Percentiles rank a stretch among this genome's conserved stretches.
phyloP scores from a whole-genome alignment of 78 protist genomes.

The Dictyostelium capitatum region DNA sequence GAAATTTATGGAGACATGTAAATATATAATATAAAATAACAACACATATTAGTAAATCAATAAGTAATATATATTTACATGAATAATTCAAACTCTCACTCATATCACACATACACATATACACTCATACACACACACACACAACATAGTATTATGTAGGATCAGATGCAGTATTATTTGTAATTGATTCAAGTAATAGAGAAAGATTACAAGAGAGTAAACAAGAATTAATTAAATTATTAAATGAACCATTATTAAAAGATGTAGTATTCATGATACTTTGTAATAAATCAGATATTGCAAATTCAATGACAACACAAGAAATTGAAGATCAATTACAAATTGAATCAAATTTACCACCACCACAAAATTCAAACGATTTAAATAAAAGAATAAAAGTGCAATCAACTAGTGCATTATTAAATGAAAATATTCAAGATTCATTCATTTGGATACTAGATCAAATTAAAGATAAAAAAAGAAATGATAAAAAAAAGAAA shows the following conservation, averaged over 20 bases:
- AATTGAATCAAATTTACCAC: slow-evolving; percentile 40
- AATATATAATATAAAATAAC: too few species aligned
- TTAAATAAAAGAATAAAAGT: slow-evolving; percentile 78
- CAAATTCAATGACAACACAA: slow-evolving; percentile 62
- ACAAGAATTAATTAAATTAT: slow-evolving; percentile 65
- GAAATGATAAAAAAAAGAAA: background rate
- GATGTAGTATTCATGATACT: slow-evolving; percentile 64
- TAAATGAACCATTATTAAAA: slow-evolving; percentile 80
- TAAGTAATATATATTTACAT: too few species aligned
- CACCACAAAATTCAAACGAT: background rate
- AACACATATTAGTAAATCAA: background rate
- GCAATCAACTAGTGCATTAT: slow-evolving; percentile 53
- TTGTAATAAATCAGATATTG: slow-evolving; percentile 83
- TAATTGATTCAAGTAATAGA: slow-evolving; percentile 73
- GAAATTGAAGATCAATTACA: slow-evolving; percentile 77
- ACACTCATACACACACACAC: too few species aligned
- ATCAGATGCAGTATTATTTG: slow-evolving; percentile 79
- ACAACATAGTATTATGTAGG: slow-evolving; percentile 79
- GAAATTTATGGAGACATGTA: slow-evolving; percentile 1
- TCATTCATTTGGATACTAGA: slow-evolving; percentile 71
- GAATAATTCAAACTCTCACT: too few species aligned
- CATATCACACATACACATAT: too few species aligned
- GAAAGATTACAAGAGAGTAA: slow-evolving; percentile 85
- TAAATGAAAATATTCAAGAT: slow-evolving; percentile 76
- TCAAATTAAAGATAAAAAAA: slow-evolving; percentile 10